Evolutionary conservation across 352 stramenopile genomes (phyloP).

Genomic region (Phytophthora tubulina): DNA sequence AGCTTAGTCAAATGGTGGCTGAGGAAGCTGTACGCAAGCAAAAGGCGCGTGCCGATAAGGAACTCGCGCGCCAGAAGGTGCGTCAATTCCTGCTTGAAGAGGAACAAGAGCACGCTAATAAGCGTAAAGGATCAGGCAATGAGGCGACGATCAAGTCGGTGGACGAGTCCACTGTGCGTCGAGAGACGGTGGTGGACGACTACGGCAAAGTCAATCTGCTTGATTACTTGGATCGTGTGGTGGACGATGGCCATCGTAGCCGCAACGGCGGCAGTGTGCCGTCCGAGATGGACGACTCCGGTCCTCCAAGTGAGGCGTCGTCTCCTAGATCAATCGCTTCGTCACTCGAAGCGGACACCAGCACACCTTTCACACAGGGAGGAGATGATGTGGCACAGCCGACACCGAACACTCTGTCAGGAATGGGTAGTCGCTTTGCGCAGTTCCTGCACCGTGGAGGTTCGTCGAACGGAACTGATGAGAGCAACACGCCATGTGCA

Average conservation of each 20-base stretch:
- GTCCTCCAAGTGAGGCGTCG: slow-evolving; percentile 27
- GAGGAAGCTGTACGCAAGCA: slow-evolving; percentile 57
- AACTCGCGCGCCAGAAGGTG: slow-evolving; percentile 57
- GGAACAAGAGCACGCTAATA: slow-evolving; percentile 23
- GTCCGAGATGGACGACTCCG: slow-evolving; percentile 30
- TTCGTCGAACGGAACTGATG: slow-evolving; percentile 18
- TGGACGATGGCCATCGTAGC: slow-evolving; percentile 39
- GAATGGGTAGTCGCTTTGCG: slow-evolving; percentile 42
- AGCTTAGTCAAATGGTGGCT: slow-evolving; percentile 54
- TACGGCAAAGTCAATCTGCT: slow-evolving; percentile 63
- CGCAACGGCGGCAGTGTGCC: slow-evolving; percentile 35
- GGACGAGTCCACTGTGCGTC: slow-evolving; percentile 57
- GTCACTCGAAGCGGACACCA: slow-evolving; percentile 37
- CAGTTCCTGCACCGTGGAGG: slow-evolving; percentile 47
- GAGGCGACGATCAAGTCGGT: slow-evolving; percentile 60
- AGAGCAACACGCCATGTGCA: slow-evolving; percentile 19
- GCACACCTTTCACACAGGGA: slow-evolving; percentile 36
- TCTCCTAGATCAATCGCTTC: slow-evolving; percentile 42
- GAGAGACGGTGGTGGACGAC: slow-evolving; percentile 59
- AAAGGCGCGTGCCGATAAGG: slow-evolving; percentile 55
- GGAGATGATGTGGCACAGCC: slow-evolving; percentile 9
- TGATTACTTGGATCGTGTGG: slow-evolving; percentile 56
- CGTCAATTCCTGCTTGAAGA: slow-evolving; percentile 57
- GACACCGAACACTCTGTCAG: slow-evolving; percentile 21
- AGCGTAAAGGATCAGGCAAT: slow-evolving; percentile 24